phyloP scores from a whole-genome alignment of 176 grass and related monocot species.

The Chloris gayana region DNA sequence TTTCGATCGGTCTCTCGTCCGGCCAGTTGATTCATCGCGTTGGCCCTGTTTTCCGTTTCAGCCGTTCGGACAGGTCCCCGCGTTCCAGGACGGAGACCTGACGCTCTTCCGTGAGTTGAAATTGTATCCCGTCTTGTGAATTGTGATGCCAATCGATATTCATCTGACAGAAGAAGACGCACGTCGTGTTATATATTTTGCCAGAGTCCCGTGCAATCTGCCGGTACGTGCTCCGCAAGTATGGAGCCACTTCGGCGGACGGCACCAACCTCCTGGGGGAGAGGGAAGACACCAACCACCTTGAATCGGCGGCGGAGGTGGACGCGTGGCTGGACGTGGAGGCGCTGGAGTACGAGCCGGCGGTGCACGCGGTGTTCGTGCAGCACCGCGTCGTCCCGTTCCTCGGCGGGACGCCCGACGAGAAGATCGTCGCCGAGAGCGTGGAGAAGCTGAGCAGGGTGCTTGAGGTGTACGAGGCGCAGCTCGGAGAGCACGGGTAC shows the following conservation, averaged over 20 bases:
- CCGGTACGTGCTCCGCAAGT: conserved; percentile 33
- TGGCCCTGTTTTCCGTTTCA: not conserved
- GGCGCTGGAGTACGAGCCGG: conserved; percentile 18
- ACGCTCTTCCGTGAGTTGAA: conserved; percentile 13
- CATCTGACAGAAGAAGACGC: not conserved
- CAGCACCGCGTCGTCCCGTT: conserved; percentile 13
- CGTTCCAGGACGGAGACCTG: conserved; percentile 49
- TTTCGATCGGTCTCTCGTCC: too few species aligned
- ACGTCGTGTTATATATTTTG: not conserved
- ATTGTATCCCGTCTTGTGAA: not conserved
- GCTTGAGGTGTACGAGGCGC: conserved; percentile 52
- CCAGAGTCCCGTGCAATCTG: conserved; percentile 39
- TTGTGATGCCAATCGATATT: not conserved
- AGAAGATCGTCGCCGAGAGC: not conserved
- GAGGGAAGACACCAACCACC: too few species aligned
- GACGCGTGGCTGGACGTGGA: conserved; percentile 40
- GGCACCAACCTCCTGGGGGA: not conserved
- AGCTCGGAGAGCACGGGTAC: conserved; percentile 5
- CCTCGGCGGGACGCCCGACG: not conserved
- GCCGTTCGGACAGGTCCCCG: conserved; percentile 49
- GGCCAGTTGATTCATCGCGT: too few species aligned
- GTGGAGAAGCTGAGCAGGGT: conserved; percentile 19
- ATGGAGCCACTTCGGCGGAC: not conserved
- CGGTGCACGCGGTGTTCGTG: conserved; percentile 1
- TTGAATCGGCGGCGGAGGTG: conserved; percentile 1